Conservation (phyloP, 2,329 filamentous ascomycete species). For the Myotisia sp. region DNA sequence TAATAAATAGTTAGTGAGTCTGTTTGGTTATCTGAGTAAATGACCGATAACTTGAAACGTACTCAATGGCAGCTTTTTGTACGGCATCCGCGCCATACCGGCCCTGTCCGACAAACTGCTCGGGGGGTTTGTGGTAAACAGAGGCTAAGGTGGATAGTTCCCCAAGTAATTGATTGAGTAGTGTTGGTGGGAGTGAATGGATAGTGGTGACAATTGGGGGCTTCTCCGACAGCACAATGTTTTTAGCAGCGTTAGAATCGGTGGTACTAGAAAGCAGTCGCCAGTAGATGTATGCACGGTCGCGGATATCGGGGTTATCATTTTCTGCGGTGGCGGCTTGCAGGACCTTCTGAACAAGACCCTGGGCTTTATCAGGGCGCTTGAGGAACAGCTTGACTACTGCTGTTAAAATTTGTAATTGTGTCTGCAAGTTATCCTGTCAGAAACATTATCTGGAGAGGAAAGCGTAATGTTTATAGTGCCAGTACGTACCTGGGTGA, state of each 20-base stretch:
- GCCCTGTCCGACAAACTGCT: constrained; percentile 94
- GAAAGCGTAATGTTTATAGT: neutral
- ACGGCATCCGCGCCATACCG: constrained; percentile 88
- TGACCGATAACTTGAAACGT: constrained; percentile 19
- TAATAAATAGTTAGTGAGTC: constrained; percentile 18
- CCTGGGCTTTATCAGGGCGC: constrained; percentile 82
- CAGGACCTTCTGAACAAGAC: constrained; percentile 83
- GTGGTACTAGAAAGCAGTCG: constrained; percentile 67
- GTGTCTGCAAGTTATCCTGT: constrained; percentile 61
- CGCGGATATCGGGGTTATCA: constrained; percentile 93
- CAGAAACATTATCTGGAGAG: too few relatives aligned
- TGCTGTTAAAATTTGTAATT: constrained; percentile 90
- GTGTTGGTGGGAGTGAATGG: constrained; percentile 64
- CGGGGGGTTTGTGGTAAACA: constrained; percentile 95
- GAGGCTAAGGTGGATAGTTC: constrained; percentile 92
- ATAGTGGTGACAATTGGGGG: constrained; percentile 91
- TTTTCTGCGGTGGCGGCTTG: constrained; percentile 86
- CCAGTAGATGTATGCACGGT: constrained; percentile 97
- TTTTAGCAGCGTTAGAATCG: constrained; percentile 82
- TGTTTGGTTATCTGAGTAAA: neutral
- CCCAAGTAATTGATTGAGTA: constrained; percentile 77
- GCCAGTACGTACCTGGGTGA: constrained; percentile 55
- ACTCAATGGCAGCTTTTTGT: constrained; percentile 85
- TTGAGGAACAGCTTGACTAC: constrained; percentile 97
- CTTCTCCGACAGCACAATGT: constrained; percentile 83